Conservation (phyloP, 2,329 filamentous ascomycete genomes). For the Penicillium sp. region DNA sequence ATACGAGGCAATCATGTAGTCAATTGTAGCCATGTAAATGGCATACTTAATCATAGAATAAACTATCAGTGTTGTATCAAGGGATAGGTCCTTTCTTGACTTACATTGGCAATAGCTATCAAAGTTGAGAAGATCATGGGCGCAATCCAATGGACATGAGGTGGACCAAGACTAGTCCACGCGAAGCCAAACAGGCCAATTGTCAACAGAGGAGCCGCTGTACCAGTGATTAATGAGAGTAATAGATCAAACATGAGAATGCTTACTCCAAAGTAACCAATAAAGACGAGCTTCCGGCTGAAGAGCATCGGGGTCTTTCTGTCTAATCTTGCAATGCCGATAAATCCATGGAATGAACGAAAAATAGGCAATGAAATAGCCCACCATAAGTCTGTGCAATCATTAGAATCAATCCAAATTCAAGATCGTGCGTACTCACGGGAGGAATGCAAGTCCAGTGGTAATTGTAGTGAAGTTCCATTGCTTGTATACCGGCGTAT, state of each 20-base stretch:
- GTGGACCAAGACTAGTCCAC: constrained; percentile 57
- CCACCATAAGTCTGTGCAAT: constrained; percentile 46
- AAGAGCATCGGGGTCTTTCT: constrained; percentile 45
- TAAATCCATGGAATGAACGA: constrained; percentile 55
- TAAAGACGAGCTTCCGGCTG: constrained; percentile 62
- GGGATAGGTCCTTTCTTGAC: constrained; percentile 9
- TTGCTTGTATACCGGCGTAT: constrained; percentile 57
- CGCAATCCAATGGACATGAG: constrained; percentile 57
- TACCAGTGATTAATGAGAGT: neutral
- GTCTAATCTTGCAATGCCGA: constrained; percentile 41
- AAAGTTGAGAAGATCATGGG: constrained; percentile 58
- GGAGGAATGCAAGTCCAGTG: constrained; percentile 53
- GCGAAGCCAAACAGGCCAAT: constrained; percentile 62
- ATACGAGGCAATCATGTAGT: constrained; percentile 67
- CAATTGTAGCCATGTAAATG: constrained; percentile 64
- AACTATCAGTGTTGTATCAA: neutral
- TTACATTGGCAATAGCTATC: constrained; percentile 61
- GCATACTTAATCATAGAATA: constrained; percentile 25
- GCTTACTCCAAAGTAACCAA: constrained; percentile 54
- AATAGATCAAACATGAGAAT: neutral
- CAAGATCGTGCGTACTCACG: constrained; percentile 35
- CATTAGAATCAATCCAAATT: neutral
- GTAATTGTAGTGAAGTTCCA: constrained; percentile 55
- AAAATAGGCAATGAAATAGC: constrained; percentile 57
- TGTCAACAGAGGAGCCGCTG: constrained; percentile 55